phyloP scores from a whole-genome alignment of 305 asterid genomes.

The Solanum chacoense region DNA sequence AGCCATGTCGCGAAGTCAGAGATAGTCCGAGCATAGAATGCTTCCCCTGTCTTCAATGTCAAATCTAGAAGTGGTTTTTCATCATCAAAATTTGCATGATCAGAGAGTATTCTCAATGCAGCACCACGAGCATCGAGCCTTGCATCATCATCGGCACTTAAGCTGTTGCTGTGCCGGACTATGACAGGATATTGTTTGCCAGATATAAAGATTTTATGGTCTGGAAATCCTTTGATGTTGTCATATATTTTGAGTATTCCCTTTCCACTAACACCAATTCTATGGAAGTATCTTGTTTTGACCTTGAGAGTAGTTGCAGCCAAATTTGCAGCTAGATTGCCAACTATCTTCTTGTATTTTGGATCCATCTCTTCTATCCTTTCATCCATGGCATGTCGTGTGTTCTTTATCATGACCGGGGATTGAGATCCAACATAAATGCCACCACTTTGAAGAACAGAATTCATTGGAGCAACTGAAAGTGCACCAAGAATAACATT shows the following conservation, averaged over 20 bases:
- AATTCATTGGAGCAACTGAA: slow-evolving; percentile 56
- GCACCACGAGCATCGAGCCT: slow-evolving; percentile 86
- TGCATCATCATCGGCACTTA: slow-evolving; percentile 91
- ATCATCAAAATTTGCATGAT: slow-evolving; percentile 3
- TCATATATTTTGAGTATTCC: slow-evolving; percentile 52
- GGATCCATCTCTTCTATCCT: slow-evolving; percentile 77
- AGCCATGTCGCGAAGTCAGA: slow-evolving; percentile 80
- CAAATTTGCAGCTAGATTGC: slow-evolving; percentile 75
- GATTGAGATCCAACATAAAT: slow-evolving; percentile 70
- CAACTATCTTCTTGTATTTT: slow-evolving; percentile 63
- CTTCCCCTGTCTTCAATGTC: slow-evolving; percentile 72
- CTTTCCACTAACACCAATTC: slow-evolving; percentile 66
- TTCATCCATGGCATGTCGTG: slow-evolving; percentile 51
- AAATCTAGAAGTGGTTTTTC: slow-evolving; percentile 49
- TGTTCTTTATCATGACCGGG: slow-evolving; percentile 73
- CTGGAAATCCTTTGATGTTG: slow-evolving; percentile 49
- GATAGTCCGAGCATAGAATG: slow-evolving; percentile 70
- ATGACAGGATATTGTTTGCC: slow-evolving; percentile 57
- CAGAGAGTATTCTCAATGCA: slow-evolving; percentile 49
- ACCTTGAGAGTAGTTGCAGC: slow-evolving; percentile 85
- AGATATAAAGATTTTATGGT: slow-evolving; percentile 44
- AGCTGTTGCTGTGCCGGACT: slow-evolving; percentile 77
- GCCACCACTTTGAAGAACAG: slow-evolving; percentile 64
- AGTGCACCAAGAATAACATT: slow-evolving; percentile 83
- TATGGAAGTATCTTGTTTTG: slow-evolving; percentile 66